Evolutionary conservation across 2,329 filamentous ascomycete species (phyloP).

Genomic region (Neonectria hederae): DNA sequence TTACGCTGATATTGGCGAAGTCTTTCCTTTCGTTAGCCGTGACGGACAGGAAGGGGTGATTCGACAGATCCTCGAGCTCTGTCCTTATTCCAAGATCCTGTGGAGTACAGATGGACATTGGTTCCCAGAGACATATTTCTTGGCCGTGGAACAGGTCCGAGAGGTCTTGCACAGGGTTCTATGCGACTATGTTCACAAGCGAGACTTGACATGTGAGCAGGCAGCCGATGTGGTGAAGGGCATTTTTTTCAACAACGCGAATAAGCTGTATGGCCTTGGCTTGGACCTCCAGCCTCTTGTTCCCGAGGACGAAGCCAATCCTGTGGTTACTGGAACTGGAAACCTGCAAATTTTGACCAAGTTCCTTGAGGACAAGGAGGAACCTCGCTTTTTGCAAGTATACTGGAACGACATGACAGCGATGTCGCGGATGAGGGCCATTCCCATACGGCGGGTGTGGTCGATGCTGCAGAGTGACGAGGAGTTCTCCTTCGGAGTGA

Average conservation of each 20-base stretch:
- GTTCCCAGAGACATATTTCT: conserved; percentile 80
- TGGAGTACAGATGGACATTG: conserved; percentile 86
- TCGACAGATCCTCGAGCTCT: conserved; percentile 78
- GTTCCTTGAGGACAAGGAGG: conserved; percentile 58
- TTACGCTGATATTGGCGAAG: conserved; percentile 83
- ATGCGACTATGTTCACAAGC: conserved; percentile 70
- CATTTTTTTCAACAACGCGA: conserved; percentile 81
- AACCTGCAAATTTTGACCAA: conserved; percentile 26
- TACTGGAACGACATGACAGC: conserved; percentile 85
- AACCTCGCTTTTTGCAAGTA: conserved; percentile 73
- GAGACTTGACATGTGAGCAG: conserved; percentile 68
- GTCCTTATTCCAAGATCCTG: conserved; percentile 77
- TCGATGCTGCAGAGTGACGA: conserved; percentile 56
- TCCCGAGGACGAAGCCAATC: conserved; percentile 7
- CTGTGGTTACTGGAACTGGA: conserved; percentile 12
- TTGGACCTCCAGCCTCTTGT: conserved; percentile 51
- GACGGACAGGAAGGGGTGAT: conserved; percentile 78
- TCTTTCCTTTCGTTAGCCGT: conserved; percentile 81
- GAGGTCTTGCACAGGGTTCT: conserved; percentile 76
- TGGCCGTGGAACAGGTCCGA: conserved; percentile 77
- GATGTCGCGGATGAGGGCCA: conserved; percentile 70
- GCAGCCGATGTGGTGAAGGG: conserved; percentile 72
- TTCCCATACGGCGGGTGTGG: conserved; percentile 69
- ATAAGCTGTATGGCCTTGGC: conserved; percentile 74
- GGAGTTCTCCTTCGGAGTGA: conserved; percentile 65